A percentile compares a stretch with the other conserved stretches of the same genome.
Evolutionary conservation across 225 moss, liverwort and hornwort species (phyloP).

Genomic region (Antitrichia curtipendula): DNA sequence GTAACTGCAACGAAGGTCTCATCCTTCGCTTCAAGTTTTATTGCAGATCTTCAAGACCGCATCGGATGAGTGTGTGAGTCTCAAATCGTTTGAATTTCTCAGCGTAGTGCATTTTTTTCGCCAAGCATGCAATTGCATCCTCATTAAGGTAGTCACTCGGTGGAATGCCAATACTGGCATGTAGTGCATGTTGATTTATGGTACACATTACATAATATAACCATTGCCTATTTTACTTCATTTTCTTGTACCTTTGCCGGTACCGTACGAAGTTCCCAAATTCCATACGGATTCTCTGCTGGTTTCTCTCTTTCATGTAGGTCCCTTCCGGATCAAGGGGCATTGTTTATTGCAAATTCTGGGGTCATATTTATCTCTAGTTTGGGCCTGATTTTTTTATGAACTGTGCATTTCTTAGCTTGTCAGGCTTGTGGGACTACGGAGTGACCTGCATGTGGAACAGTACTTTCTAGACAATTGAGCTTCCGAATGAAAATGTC

Average conservation of each 20-base stretch:
- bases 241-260: not conserved
- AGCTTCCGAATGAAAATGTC: not conserved
- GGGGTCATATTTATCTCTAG: not conserved
- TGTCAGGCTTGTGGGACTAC: not conserved
- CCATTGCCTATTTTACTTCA: not conserved
- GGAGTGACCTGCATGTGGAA: not conserved
- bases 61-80: constrained; percentile 55
- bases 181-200: not conserved
- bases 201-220: not conserved
- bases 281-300: not conserved
- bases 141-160: not conserved
- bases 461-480: not conserved
- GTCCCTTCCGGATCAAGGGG: not conserved
- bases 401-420: not conserved
- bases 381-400: not conserved
- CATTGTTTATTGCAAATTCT: not conserved
- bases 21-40: constrained; percentile 85
- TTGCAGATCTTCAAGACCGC: constrained; percentile 87
- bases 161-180: not conserved
- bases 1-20: constrained; percentile 94
- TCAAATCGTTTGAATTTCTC: not conserved
- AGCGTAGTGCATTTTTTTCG: not conserved
- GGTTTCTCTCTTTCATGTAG: not conserved
- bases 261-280: not conserved
- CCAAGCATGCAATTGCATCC: not conserved